A percentile compares a stretch with the other conserved stretches of the same genome.
Conservation (phyloP, 176 grass and related monocot genomes). For the Bolboschoenus planiculmis region DNA sequence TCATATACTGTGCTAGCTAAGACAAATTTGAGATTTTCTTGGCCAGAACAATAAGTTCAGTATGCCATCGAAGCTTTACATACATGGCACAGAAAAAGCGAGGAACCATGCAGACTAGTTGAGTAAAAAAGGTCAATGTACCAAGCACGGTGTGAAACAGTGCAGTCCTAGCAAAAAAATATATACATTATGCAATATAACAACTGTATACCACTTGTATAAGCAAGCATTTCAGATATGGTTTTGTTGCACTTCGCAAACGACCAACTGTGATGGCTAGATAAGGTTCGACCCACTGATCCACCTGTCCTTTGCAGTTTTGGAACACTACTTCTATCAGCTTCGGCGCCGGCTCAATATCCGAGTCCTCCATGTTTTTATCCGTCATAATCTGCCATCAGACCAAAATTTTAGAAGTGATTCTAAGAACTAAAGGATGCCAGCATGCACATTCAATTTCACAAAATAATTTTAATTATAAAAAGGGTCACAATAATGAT, state of each 20-base stretch:
- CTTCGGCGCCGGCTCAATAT: constrained; percentile 86
- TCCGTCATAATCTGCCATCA: constrained; percentile 68
- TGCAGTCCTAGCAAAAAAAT: neutral
- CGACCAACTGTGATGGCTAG: constrained; percentile 61
- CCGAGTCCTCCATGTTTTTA: constrained; percentile 70
- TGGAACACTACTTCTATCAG: constrained; percentile 88
- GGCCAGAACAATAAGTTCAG: neutral
- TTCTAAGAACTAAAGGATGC: neutral
- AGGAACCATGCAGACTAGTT: neutral
- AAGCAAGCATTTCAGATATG: constrained; percentile 75
- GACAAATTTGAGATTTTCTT: neutral
- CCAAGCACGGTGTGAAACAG: neutral
- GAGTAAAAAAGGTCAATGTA: neutral
- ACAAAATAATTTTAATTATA: neutral
- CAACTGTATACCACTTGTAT: constrained; percentile 64
- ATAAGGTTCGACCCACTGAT: constrained; percentile 81
- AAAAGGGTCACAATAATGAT: neutral
- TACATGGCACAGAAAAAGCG: neutral
- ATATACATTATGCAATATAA: neutral
- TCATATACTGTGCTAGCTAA: neutral
- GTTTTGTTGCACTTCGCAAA: constrained; percentile 45
- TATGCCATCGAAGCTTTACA: neutral
- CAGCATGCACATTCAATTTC: neutral
- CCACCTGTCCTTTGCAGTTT: constrained; percentile 76
- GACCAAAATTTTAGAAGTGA: neutral